A percentile compares a stretch with the other conserved stretches of the same genome.
Evolutionary conservation across 192 early-diverging fungal species (phyloP).

Genomic region (Cladochytrium replicatum): DNA sequence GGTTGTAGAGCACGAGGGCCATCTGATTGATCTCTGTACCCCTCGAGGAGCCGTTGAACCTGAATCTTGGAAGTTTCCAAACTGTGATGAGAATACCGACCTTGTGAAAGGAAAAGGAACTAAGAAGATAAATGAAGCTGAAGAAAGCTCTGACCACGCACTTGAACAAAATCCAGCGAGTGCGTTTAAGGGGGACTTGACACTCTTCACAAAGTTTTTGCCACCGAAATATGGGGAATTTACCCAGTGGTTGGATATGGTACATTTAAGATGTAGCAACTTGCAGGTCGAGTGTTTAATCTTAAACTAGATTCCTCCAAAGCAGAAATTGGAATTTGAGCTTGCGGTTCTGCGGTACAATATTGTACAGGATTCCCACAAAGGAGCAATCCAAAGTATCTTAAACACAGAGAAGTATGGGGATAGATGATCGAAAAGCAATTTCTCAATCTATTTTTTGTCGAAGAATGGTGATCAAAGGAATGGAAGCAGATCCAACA

Average conservation of each 20-base stretch:
- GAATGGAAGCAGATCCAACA: constrained; percentile 32
- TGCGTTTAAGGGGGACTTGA: constrained; percentile 28
- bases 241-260: constrained; percentile 17
- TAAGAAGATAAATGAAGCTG: constrained; percentile 18
- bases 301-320: constrained; percentile 12
- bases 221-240: constrained; percentile 33
- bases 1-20: constrained; percentile 22
- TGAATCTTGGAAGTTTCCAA: constrained; percentile 23
- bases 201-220: constrained; percentile 17
- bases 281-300: constrained; percentile 5
- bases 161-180: constrained; percentile 1
- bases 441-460: too few relatives aligned
- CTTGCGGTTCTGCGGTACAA: constrained; percentile 25
- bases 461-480: constrained; percentile 21
- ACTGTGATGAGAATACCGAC: constrained; percentile 1
- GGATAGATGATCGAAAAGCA: not conserved
- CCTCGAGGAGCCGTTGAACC: constrained; percentile 17
- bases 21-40: constrained; percentile 40
- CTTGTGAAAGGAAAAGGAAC: constrained; percentile 11
- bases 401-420: constrained; percentile 26
- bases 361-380: constrained; percentile 16
- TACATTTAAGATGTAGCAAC: constrained; percentile 10
- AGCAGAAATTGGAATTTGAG: constrained; percentile 23
- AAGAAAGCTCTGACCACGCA: constrained; percentile 1
- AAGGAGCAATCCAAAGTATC: constrained; percentile 29